A percentile compares a stretch with the other conserved stretches of the same genome.
Evolutionary conservation across 176 grass and related monocot genomes (phyloP).

Genomic region (Alloteropsis semialata): DNA sequence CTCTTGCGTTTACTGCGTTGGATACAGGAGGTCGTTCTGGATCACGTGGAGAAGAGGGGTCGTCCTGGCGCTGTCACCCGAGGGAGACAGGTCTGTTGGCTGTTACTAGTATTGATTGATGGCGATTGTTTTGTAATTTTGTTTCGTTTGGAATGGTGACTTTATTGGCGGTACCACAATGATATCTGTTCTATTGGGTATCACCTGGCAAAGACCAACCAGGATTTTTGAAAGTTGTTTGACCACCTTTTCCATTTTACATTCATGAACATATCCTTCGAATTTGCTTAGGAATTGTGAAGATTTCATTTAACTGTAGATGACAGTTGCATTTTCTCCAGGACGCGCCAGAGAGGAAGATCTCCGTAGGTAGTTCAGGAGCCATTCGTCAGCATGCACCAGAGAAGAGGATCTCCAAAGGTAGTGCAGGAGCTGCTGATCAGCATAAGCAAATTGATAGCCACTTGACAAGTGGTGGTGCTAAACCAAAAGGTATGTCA

Average conservation of each 20-base stretch:
- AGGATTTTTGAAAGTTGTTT: neutral
- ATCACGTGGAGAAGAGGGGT: slow-evolving; percentile 15
- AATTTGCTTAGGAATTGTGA: neutral
- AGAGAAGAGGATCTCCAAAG: slow-evolving; percentile 24
- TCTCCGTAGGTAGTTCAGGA: neutral
- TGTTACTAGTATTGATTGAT: slow-evolving; percentile 19
- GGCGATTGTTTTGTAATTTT: slow-evolving; percentile 15
- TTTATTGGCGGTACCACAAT: neutral
- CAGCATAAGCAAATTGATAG: slow-evolving; percentile 10
- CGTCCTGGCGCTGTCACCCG: neutral
- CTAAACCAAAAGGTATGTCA: slow-evolving; percentile 29
- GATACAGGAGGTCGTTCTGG: slow-evolving; percentile 44
- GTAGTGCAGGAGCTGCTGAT: neutral
- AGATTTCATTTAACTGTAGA: neutral
- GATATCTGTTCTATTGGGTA: neutral
- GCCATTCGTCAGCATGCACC: slow-evolving; percentile 27
- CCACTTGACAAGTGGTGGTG: neutral
- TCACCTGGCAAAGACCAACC: neutral
- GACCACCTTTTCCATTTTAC: too few species aligned
- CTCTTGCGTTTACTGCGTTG: neutral
- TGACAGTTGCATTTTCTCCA: slow-evolving; percentile 14
- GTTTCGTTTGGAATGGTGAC: neutral
- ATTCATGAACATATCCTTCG: neutral
- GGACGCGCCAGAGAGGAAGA: slow-evolving; percentile 30
- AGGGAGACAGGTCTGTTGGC: slow-evolving; percentile 23